Conservation (phyloP, 495 filamentous ascomycete genomes). For the Trichoderma gamsii region DNA sequence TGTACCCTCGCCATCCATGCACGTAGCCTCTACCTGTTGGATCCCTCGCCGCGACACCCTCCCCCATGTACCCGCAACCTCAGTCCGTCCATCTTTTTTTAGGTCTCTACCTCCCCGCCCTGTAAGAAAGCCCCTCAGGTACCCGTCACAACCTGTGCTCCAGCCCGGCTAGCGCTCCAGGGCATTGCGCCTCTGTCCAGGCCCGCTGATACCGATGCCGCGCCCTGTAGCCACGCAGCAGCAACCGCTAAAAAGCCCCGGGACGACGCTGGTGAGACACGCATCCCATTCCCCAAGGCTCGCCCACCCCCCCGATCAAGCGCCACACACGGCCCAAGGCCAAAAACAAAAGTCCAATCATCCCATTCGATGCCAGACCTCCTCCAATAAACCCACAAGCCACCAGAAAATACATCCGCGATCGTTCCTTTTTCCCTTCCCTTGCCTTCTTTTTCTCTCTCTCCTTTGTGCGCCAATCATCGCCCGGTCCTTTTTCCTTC, state of each 20-base stretch:
- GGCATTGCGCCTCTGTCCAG: conserved; percentile 10
- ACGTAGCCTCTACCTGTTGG: background rate
- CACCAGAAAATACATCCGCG: conserved; percentile 6
- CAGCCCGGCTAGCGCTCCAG: background rate
- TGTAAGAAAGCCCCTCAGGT: conserved; percentile 13
- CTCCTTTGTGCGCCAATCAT: conserved; percentile 20
- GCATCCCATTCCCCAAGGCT: background rate
- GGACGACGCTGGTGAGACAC: conserved; percentile 4
- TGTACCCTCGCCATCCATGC: too few species aligned
- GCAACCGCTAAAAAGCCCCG: background rate
- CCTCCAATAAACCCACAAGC: conserved; percentile 9
- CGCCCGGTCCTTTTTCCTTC: conserved; percentile 19
- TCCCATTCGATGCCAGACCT: background rate
- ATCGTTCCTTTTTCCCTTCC: conserved; percentile 19
- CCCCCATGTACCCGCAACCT: too few species aligned
- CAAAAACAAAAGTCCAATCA: background rate
- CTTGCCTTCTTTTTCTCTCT: conserved; percentile 19
- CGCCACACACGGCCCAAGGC: background rate
- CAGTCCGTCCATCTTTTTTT: background rate
- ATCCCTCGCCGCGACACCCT: background rate
- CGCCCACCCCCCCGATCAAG: background rate
- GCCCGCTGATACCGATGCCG: conserved; percentile 7
- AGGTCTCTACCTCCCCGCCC: background rate
- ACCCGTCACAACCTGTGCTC: background rate
- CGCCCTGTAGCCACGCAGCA: conserved; percentile 4